A percentile compares a stretch with the other conserved stretches of the same genome.
Conservation (phyloP, 208 protist genomes). For the Trypanosoma scelopori region DNA sequence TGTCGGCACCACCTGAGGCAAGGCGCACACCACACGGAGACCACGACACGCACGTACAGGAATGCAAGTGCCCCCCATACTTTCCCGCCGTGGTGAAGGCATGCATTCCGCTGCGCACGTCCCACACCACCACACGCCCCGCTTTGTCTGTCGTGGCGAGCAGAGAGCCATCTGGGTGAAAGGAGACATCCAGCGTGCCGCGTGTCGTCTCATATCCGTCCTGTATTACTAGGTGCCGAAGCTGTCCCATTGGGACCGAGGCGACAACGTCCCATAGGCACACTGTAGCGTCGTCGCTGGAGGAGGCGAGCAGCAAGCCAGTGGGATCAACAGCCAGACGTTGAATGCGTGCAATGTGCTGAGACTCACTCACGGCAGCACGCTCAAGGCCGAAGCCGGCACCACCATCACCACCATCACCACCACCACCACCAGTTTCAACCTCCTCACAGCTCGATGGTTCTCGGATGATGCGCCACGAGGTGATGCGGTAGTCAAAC, state of each 20-base stretch:
- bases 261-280: conserved; percentile 40
- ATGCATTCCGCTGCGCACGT: conserved; percentile 61
- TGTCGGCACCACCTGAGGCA: conserved; percentile 69
- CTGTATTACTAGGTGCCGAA: conserved; percentile 46
- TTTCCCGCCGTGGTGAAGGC: conserved; percentile 54
- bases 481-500: conserved; percentile 65
- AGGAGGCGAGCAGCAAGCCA: conserved; percentile 59
- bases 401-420: background rate
- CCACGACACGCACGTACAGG: conserved; percentile 70
- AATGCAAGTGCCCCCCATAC: conserved; percentile 57
- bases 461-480: conserved; percentile 35
- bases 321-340: conserved; percentile 70
- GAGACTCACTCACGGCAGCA: background rate
- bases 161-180: conserved; percentile 80
- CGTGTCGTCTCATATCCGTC: conserved; percentile 62
- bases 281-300: conserved; percentile 49
- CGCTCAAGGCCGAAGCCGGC: conserved; percentile 1
- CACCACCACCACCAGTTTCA: background rate
- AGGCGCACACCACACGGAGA: conserved; percentile 78
- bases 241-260: conserved; percentile 5
- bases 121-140: conserved; percentile 72
- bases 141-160: conserved; percentile 64
- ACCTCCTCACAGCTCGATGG: background rate
- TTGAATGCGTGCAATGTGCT: conserved; percentile 31
- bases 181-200: conserved; percentile 46